Evolutionary conservation across 331 rosid genomes (phyloP).

Genomic region (Quercus lobata): DNA sequence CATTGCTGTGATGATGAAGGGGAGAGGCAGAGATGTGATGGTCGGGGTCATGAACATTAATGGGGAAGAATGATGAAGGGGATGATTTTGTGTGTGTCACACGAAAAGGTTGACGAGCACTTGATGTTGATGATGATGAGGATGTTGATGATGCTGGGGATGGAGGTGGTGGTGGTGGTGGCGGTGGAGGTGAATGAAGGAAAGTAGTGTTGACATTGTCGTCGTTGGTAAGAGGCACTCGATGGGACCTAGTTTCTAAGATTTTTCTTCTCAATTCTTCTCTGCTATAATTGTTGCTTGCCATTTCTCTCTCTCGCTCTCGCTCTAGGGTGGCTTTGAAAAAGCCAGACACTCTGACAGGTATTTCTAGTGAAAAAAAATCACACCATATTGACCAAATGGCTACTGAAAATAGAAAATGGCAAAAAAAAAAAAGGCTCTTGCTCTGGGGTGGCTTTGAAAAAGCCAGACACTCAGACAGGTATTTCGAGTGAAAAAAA

Average conservation of each 20-base stretch:
- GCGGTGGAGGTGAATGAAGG: constrained; percentile 15
- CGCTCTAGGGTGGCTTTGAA: not conserved
- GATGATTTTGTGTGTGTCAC: no score
- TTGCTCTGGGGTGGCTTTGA: not conserved
- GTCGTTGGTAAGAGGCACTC: constrained; percentile 66
- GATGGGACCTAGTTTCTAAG: constrained; percentile 54
- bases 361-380: not conserved
- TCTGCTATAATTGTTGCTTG: constrained; percentile 26
- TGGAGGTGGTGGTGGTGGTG: constrained; percentile 17
- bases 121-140: not conserved
- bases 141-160: constrained; percentile 7
- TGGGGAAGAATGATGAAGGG: no score
- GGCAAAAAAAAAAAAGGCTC: not conserved
- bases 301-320: constrained; percentile 26
- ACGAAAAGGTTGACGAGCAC: not conserved
- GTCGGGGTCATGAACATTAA: no score
- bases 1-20: no score
- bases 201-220: constrained; percentile 46
- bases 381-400: no score
- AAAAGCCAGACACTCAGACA: not conserved
- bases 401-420: no score
- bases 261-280: constrained; percentile 59
- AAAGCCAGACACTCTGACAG: not conserved
- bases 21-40: no score
- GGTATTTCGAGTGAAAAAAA: not conserved